Evolutionary conservation across 2,329 filamentous ascomycete genomes (phyloP).

Genomic region (Aspergillus latus): DNA sequence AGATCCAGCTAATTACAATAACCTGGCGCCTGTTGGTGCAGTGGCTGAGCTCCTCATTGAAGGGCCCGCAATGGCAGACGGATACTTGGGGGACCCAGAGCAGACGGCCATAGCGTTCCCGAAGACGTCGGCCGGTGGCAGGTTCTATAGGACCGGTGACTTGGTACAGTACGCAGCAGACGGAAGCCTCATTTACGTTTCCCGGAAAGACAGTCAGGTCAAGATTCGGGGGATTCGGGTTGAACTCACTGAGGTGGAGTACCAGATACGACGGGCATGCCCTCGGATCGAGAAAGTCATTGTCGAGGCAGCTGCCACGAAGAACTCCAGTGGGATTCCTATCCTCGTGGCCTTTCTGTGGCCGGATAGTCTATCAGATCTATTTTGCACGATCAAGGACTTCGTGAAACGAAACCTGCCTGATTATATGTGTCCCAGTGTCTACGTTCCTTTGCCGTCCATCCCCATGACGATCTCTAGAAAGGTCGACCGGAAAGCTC

Average conservation of each 20-base stretch:
- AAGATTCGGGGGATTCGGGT: slow-evolving; percentile 9
- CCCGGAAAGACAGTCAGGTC: slow-evolving; percentile 2
- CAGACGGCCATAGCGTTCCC: not conserved
- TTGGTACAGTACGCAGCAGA: not conserved
- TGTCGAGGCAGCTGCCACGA: not conserved
- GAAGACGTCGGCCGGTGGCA: no score
- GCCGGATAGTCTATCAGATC: no score
- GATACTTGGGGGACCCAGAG: not conserved
- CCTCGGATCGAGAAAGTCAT: not conserved
- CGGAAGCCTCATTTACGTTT: not conserved
- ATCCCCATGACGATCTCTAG: not conserved
- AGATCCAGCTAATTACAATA: not conserved
- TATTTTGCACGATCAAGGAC: not conserved
- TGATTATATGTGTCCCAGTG: not conserved
- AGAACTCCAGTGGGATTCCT: not conserved
- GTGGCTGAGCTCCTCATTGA: slow-evolving; percentile 7
- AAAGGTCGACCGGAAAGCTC: not conserved
- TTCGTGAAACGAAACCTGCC: not conserved
- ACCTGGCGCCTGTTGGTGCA: not conserved
- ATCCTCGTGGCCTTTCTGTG: not conserved
- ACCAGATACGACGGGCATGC: not conserved
- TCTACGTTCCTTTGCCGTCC: not conserved
- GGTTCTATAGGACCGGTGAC: slow-evolving; percentile 4
- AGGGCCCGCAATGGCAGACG: not conserved
- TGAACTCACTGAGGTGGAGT: slow-evolving; percentile 4